Base-by-base conservation (phyloP, 139 green algal genomes). In the Closterium sp. region DNA sequence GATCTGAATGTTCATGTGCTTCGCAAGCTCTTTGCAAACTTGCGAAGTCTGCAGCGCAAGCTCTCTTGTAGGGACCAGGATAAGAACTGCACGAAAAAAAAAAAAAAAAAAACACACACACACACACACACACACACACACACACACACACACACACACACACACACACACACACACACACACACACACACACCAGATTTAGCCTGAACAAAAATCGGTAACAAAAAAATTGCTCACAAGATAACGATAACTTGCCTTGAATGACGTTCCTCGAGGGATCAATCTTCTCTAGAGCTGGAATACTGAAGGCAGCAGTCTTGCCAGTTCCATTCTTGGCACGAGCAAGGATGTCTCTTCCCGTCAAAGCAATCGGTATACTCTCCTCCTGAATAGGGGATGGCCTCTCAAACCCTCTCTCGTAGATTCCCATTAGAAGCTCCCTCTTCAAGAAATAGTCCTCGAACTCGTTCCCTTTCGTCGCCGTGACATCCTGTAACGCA, bases 271-370 rank as follows among this genome's bases (percentile, higher is more conserved):
- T 97, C 31, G 88, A 95, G 4, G 95, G 95, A 94, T 99, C 98
- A 13, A 99, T 94, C 89, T 97, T 97, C 94, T 99, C 98, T 24
- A 99, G 95, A 19, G 99, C 96, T 0, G 98, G 98, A 90, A 99
- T 99, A 95, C 95, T 97, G 94, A 99, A 99, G n/a, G 98, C 98
- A 70, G 98, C 98, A 0, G 98, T 99, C 94, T 99, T 99, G 86
- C 98, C 98, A 7, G 98, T 99, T 85, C 98, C 98, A 94, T 99
- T 99, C 95, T 99, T 99, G 87, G 98, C 98, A n/a, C 98, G 96
- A 5, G 98, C 98, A 21, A 99, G 96, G 92, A 99, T 98, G 95
- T 99, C 98, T 27, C 98, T 94, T 4, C 98, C 98, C 0, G 97
- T 98, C 32, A 99, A 94, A 19, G 98, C 98, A 91, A 99, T 99